Evolutionary conservation across 768 basidiomycete species (phyloP).

Genomic region (Amanita brunnescens): DNA sequence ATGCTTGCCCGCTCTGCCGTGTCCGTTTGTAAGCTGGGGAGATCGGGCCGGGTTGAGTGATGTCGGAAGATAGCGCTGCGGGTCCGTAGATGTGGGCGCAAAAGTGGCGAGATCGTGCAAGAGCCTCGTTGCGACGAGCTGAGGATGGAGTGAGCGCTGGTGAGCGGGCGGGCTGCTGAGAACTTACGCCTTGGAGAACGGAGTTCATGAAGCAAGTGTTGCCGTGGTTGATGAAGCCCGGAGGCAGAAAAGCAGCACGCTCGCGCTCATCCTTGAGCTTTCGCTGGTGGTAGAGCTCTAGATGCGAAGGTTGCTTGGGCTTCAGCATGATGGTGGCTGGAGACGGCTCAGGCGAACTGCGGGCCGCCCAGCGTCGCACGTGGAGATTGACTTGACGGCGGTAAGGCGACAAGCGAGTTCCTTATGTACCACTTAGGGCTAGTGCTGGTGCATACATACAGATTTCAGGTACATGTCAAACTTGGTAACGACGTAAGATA

Average conservation of each 20-base stretch:
- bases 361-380: background rate
- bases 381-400: background rate
- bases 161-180: conserved; percentile 8
- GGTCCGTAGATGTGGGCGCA: conserved; percentile 33
- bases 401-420: background rate
- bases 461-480: no score
- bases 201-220: conserved; percentile 98
- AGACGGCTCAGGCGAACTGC: background rate
- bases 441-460: no score
- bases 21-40: conserved; percentile 63
- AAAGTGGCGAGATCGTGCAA: conserved; percentile 52
- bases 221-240: conserved; percentile 72
- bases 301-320: conserved; percentile 47
- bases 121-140: conserved; percentile 50
- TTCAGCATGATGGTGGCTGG: conserved; percentile 37
- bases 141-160: background rate
- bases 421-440: no score
- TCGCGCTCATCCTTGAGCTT: conserved; percentile 58
- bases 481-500: no score
- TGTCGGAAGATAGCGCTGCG: conserved; percentile 31
- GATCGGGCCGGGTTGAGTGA: conserved; percentile 43
- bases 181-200: conserved; percentile 76
- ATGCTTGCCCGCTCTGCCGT: conserved; percentile 40
- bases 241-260: conserved; percentile 51
- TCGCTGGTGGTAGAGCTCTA: conserved; percentile 52